Evolutionary conservation across 495 filamentous ascomycete species (phyloP), one percentile per base, ranked within the genome.

Genomic region (Hamigera avellanea): DNA sequence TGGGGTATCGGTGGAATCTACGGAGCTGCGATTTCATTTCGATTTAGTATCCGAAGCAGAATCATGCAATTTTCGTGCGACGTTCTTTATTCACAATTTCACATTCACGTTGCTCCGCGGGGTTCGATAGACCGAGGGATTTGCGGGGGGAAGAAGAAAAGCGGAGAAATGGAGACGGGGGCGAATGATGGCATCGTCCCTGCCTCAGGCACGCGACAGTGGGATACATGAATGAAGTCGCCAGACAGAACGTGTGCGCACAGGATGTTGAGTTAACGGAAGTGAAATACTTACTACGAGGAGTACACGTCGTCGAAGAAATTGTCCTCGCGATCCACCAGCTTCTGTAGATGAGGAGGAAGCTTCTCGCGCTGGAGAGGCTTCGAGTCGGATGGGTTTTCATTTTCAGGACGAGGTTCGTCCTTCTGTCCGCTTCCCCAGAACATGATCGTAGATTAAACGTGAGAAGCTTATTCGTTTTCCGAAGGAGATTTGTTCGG

Each of bases 201-300:
- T 23, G 21, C 21, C 21, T 26, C 26, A 29, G 8, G n/a, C 39
- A 14, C 40, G 15, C 28, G 39, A 47, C 18, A 21, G 8, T 23
- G 4, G n/a, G n/a, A n/a, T n/a, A n/a, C n/a, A n/a, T n/a, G n/a
- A n/a, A n/a, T n/a, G n/a, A n/a, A n/a, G n/a, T n/a, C n/a, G n/a
- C n/a, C n/a, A n/a, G n/a, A n/a, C n/a, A n/a, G n/a, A n/a, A n/a
- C n/a, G n/a, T n/a, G n/a, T n/a, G n/a, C n/a, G n/a, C n/a, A n/a
- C n/a, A n/a, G n/a, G n/a, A n/a, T n/a, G n/a, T n/a, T n/a, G n/a
- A n/a, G n/a, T n/a, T n/a, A n/a, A n/a, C n/a, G n/a, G n/a, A n/a
- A n/a, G n/a, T n/a, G n/a, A n/a, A n/a, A n/a, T n/a, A 81, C 86
- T 42, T 75, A 93, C 85, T 78, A 84, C 59, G 83, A 78, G 36